Percentiles rank a stretch among this genome's conserved stretches.
Evolutionary conservation across 805 yeast species (phyloP).

Genomic region (Kuraishia cidri): DNA sequence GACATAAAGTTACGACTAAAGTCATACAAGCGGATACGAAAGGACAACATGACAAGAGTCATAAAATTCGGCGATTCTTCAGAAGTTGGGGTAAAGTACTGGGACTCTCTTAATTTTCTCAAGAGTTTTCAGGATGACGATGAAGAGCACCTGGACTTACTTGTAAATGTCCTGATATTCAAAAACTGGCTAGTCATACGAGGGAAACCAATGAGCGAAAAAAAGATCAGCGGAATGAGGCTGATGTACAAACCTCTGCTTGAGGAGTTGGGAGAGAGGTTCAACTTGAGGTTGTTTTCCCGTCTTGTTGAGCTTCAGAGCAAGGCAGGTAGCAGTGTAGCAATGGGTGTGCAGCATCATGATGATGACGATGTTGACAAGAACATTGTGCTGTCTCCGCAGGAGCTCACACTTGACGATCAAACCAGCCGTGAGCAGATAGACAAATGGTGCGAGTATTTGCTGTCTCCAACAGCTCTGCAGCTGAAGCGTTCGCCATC

Average conservation of each 20-base stretch:
- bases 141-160: conserved; percentile 7
- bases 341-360: too few relatives aligned
- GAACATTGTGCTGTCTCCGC: too few relatives aligned
- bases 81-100: conserved; percentile 30
- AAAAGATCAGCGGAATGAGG: conserved; percentile 16
- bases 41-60: conserved; percentile 27
- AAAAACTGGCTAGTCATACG: conserved; percentile 22
- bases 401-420: too few relatives aligned
- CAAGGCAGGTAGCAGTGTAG: too few relatives aligned
- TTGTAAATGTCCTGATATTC: conserved; percentile 17
- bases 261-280: conserved; percentile 11
- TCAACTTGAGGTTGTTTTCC: conserved; percentile 8
- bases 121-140: conserved; percentile 8
- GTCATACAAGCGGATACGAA: conserved; percentile 39
- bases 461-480: too few relatives aligned
- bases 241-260: conserved; percentile 19
- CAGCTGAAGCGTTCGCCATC: too few relatives aligned
- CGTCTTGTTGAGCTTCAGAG: conserved; percentile 7
- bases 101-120: conserved; percentile 25
- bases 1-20: conserved; percentile 28
- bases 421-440: too few relatives aligned
- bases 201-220: conserved; percentile 12
- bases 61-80: conserved; percentile 34
- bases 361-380: too few relatives aligned
- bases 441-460: conserved; percentile 18